phyloP scores from a whole-genome alignment of 192 early-diverging fungal species.

The Chytriomyces sp. region DNA sequence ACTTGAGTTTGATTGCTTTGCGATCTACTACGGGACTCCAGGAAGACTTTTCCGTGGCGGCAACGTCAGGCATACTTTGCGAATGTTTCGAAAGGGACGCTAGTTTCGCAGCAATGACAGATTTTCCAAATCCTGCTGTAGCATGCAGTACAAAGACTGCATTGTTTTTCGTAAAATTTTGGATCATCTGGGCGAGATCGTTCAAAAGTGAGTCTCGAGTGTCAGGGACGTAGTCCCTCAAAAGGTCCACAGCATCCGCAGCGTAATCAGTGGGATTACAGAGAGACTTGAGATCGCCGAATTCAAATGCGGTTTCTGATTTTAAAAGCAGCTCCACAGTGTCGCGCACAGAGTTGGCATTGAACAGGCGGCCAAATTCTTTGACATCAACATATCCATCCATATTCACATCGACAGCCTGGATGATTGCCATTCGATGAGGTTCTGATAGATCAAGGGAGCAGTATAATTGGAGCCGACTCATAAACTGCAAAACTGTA shows the following conservation, averaged over 20 bases:
- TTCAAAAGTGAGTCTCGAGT: neutral
- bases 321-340: neutral
- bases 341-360: neutral
- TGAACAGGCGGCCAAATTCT: neutral
- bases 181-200: no score
- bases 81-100: neutral
- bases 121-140: slow-evolving; percentile 1
- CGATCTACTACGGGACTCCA: no score
- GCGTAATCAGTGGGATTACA: neutral
- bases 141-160: neutral
- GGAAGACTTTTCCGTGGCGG: no score
- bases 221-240: neutral
- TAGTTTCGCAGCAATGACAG: neutral
- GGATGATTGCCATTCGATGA: neutral
- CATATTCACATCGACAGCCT: neutral
- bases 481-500: neutral
- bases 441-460: neutral
- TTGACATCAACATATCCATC: neutral
- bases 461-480: neutral
- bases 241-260: neutral
- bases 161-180: no score
- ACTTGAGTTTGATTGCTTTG: no score
- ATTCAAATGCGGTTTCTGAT: neutral
- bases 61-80: no score
- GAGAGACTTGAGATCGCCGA: neutral